A percentile compares a stretch with the other conserved stretches of the same genome.
phyloP scores from a whole-genome alignment of 164 flowering plant species.

The Magnolia changhungtana region DNA sequence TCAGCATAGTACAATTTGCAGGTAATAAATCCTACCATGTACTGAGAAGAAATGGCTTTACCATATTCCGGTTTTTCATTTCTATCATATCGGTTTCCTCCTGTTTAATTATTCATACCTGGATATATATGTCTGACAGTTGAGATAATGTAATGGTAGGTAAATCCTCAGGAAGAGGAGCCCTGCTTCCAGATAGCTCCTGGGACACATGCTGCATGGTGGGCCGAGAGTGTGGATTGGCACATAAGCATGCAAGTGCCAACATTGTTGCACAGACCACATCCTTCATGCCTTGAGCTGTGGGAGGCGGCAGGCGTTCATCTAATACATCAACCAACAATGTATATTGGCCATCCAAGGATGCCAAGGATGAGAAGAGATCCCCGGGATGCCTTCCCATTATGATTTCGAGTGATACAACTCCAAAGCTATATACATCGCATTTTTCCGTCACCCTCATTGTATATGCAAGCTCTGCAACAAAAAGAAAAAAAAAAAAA shows the following conservation, averaged over 20 bases:
- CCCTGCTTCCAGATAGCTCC: too few species aligned
- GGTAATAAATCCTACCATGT: too few species aligned
- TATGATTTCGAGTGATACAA: slow-evolving; percentile 53
- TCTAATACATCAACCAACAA: slow-evolving; percentile 42
- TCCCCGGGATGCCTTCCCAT: slow-evolving; percentile 70
- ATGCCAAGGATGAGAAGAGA: slow-evolving; percentile 28
- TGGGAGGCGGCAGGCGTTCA: slow-evolving; percentile 46
- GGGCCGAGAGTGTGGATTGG: background rate
- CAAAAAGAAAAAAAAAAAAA: background rate
- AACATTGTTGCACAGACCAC: slow-evolving; percentile 34
- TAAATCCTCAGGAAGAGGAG: too few species aligned
- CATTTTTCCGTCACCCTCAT: slow-evolving; percentile 49
- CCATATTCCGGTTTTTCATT: too few species aligned
- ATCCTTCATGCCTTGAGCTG: slow-evolving; percentile 39
- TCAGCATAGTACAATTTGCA: too few species aligned
- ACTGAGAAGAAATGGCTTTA: too few species aligned
- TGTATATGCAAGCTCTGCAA: too few species aligned
- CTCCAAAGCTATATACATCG: slow-evolving; percentile 71
- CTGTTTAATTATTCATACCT: too few species aligned
- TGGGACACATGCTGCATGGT: too few species aligned
- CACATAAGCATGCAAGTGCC: slow-evolving; percentile 48
- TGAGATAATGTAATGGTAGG: too few species aligned
- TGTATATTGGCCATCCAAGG: background rate
- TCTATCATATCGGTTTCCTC: too few species aligned
- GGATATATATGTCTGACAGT: too few species aligned